These are phyloP conservation scores for Coemansia sp. DNA, from an alignment of 192 early-diverging fungal species.

Conservation along the genomic window DNA sequence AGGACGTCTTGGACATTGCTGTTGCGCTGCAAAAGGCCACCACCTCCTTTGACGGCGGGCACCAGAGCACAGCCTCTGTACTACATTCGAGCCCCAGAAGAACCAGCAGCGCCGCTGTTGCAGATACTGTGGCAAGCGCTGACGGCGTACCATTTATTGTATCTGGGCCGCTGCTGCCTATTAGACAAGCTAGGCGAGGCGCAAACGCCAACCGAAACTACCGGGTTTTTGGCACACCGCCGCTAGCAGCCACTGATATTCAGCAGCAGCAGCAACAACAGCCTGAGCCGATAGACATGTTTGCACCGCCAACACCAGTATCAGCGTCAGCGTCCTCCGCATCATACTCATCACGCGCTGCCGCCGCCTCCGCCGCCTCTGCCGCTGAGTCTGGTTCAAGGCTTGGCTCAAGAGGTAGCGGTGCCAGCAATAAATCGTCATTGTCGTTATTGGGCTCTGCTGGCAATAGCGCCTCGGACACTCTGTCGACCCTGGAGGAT, in stretches of 20 bases:
- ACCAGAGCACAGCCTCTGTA: not conserved
- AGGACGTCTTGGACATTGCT: not conserved
- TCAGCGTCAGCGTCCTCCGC: constrained; percentile 38
- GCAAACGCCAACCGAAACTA: constrained; percentile 44
- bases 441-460: not conserved
- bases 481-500: constrained; percentile 7
- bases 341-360: constrained; percentile 30
- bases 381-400: constrained; percentile 5
- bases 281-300: constrained; percentile 12
- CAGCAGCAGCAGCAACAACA: constrained; percentile 10
- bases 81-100: not conserved
- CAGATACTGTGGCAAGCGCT: constrained; percentile 5
- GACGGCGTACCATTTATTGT: constrained; percentile 43
- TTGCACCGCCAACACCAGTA: constrained; percentile 44
- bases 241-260: constrained; percentile 11
- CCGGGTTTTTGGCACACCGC: constrained; percentile 33
- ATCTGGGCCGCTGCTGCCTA: constrained; percentile 47
- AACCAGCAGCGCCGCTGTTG: not conserved
- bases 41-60: constrained; percentile 17
- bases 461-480: not conserved
- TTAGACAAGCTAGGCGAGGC: constrained; percentile 40
- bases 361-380: not conserved
- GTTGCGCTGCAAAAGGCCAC: constrained; percentile 9
- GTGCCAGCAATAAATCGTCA: constrained; percentile 36
- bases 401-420: constrained; percentile 25